phyloP scores from a whole-genome alignment of 2,329 filamentous ascomycete genomes.

The Teratosphaeria gauchensis region DNA sequence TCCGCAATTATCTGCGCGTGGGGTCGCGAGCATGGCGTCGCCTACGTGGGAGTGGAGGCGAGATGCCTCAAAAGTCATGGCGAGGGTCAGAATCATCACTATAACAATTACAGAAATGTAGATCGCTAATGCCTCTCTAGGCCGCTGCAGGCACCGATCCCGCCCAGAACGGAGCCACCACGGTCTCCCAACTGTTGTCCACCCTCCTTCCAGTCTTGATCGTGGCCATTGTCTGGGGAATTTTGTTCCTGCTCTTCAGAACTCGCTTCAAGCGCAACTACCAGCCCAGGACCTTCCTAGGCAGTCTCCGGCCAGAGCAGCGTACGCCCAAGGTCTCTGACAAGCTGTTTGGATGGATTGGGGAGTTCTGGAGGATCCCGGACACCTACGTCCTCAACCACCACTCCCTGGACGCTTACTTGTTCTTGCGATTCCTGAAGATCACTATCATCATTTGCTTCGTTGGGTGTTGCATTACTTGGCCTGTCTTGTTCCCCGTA shows the following conservation, averaged over 20 bases:
- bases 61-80: neutral
- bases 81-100: neutral
- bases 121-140: neutral
- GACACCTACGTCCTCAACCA: constrained; percentile 81
- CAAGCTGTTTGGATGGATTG: constrained; percentile 32
- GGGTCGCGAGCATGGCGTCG: neutral
- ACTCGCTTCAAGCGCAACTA: constrained; percentile 36
- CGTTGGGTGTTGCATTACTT: constrained; percentile 73
- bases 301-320: constrained; percentile 31
- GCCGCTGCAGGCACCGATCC: neutral
- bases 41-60: neutral
- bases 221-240: constrained; percentile 25
- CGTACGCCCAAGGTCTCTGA: constrained; percentile 30
- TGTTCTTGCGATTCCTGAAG: constrained; percentile 81
- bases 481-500: constrained; percentile 72
- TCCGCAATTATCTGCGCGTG: neutral
- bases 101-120: neutral
- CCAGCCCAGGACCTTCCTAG: constrained; percentile 35
- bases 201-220: constrained; percentile 27
- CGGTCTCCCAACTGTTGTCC: constrained; percentile 24
- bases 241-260: constrained; percentile 33
- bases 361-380: constrained; percentile 43
- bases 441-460: constrained; percentile 70
- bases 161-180: constrained; percentile 9
- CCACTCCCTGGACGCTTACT: constrained; percentile 83